Percentiles rank a stretch among this genome's conserved stretches.
phyloP scores from a whole-genome alignment of 2,329 filamentous ascomycete genomes.

The Aspergillus oerlinghausenensis region DNA sequence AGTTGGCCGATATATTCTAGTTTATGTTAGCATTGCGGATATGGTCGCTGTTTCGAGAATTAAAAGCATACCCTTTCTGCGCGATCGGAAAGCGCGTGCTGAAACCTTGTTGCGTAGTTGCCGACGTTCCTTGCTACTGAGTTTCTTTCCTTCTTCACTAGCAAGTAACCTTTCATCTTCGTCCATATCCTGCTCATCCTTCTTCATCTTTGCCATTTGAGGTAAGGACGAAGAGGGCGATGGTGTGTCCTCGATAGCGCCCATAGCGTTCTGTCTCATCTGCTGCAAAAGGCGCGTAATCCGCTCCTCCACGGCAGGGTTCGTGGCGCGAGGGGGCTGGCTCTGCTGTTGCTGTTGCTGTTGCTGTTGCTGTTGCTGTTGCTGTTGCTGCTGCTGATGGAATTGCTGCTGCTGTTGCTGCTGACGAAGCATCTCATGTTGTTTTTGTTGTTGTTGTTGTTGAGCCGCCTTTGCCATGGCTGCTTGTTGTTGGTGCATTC shows the following conservation, averaged over 20 bases:
- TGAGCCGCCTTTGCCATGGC: constrained; percentile 70
- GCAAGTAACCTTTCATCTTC: constrained; percentile 89
- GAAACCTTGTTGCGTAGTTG: constrained; percentile 99
- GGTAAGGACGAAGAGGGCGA: constrained; percentile 43
- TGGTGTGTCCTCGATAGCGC: constrained; percentile 47
- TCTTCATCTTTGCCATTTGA: constrained; percentile 70
- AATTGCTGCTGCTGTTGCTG: constrained; percentile 46
- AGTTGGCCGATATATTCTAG: constrained; percentile 95
- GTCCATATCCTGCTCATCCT: constrained; percentile 98
- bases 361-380: too few species aligned
- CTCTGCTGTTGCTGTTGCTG: constrained; percentile 23
- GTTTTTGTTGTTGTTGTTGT: constrained; percentile 53
- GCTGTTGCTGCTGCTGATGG: neutral
- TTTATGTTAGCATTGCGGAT: constrained; percentile 45
- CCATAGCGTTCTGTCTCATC: constrained; percentile 72
- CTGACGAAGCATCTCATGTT: constrained; percentile 57
- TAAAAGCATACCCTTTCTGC: constrained; percentile 77
- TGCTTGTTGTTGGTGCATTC: constrained; percentile 86
- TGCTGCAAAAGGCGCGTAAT: constrained; percentile 89
- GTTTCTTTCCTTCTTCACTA: constrained; percentile 98
- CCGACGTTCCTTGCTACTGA: constrained; percentile 94
- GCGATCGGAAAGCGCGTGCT: constrained; percentile 92
- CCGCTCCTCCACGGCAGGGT: constrained; percentile 80
- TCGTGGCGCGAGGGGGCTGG: constrained; percentile 43
- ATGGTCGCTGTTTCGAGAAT: neutral